phyloP scores from a whole-genome alignment of 352 stramenopile species.

The Phytophthora citricola region DNA sequence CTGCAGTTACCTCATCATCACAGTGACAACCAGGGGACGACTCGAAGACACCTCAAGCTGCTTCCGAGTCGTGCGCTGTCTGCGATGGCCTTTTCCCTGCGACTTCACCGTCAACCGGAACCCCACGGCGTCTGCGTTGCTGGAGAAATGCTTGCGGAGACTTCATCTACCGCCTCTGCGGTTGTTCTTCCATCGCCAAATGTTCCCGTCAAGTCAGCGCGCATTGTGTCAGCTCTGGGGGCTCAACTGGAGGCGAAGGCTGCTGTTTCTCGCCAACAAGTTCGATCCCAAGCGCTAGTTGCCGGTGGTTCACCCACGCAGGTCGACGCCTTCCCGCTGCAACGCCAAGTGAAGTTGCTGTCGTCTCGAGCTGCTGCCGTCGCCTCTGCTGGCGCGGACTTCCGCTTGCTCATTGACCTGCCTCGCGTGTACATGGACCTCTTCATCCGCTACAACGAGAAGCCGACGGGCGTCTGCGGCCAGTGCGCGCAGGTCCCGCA shows the following conservation, averaged over 20 bases:
- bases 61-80: constrained; percentile 53
- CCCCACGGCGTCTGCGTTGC: constrained; percentile 27
- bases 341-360: constrained; percentile 37
- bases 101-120: constrained; percentile 12
- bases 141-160: constrained; percentile 56
- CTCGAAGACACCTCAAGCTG: constrained; percentile 10
- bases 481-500: constrained; percentile 69
- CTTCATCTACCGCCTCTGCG: constrained; percentile 76
- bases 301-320: constrained; percentile 6
- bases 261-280: constrained; percentile 60
- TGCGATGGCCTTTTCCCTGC: constrained; percentile 68
- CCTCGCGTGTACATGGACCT: constrained; percentile 85
- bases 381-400: constrained; percentile 15
- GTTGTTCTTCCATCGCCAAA: constrained; percentile 69
- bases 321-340: constrained; percentile 33
- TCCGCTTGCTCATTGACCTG: constrained; percentile 50
- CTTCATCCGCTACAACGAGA: constrained; percentile 83
- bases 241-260: constrained; percentile 76
- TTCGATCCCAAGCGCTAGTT: constrained; percentile 26
- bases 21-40: constrained; percentile 16
- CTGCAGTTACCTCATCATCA: constrained; percentile 39
- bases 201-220: constrained; percentile 66
- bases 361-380: constrained; percentile 29
- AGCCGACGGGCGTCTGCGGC: constrained; percentile 56
- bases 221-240: constrained; percentile 73